Conservation (phyloP, 2,329 filamentous ascomycete genomes). For the Epichloe sibirici region DNA sequence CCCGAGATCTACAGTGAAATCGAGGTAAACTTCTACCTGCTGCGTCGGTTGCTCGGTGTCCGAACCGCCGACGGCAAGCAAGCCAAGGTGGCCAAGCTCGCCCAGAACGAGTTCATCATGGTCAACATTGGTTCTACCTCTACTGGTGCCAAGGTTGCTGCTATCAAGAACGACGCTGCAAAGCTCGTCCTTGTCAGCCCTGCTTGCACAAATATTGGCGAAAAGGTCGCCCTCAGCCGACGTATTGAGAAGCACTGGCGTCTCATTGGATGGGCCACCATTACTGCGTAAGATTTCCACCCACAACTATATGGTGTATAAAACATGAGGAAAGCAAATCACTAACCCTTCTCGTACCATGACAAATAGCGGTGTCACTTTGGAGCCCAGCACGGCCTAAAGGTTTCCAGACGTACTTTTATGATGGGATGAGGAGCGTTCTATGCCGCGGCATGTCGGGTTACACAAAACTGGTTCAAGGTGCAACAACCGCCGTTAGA, state of each 20-base stretch:
- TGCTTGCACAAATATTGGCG: slow-evolving; percentile 91
- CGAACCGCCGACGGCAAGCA: slow-evolving; percentile 98
- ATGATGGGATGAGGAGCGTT: slow-evolving; percentile 5
- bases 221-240: slow-evolving; percentile 92
- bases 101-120: slow-evolving; percentile 99
- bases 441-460: not conserved
- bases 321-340: not conserved
- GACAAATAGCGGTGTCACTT: slow-evolving; percentile 35
- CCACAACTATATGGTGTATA: not conserved
- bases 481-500: not conserved
- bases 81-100: slow-evolving; percentile 94
- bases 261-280: slow-evolving; percentile 82
- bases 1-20: slow-evolving; percentile 97
- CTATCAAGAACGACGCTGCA: slow-evolving; percentile 94
- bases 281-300: slow-evolving; percentile 47
- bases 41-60: slow-evolving; percentile 87
- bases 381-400: slow-evolving; percentile 38
- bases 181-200: slow-evolving; percentile 88
- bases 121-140: slow-evolving; percentile 98
- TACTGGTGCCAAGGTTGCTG: slow-evolving; percentile 92
- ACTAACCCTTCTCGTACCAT: not conserved
- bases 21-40: slow-evolving; percentile 98
- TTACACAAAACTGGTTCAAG: not conserved
- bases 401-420: not conserved
- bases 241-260: slow-evolving; percentile 99